A percentile compares a stretch with the other conserved stretches of the same genome.
Evolutionary conservation across 2,329 filamentous ascomycete species (phyloP).

Genomic region (Coniochaeta sp.): DNA sequence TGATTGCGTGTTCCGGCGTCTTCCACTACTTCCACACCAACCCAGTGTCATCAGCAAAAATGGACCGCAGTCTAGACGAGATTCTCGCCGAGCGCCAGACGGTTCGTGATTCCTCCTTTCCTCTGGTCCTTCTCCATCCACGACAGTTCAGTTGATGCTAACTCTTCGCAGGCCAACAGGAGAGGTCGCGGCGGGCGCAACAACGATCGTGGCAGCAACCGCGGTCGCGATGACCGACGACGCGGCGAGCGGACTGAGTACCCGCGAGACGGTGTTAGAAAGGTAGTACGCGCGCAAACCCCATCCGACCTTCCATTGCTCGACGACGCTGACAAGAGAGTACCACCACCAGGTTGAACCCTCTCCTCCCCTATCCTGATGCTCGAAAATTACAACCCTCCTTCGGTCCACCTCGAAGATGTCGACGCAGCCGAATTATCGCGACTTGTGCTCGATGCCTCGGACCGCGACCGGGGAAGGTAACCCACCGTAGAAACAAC

Average conservation of each 20-base stretch:
- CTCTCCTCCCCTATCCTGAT: slow-evolving; percentile 24
- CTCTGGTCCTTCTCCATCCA: slow-evolving; percentile 3
- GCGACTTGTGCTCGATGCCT: slow-evolving; percentile 23
- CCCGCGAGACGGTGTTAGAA: slow-evolving; percentile 82
- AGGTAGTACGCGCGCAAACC: slow-evolving; percentile 48
- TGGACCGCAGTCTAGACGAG: slow-evolving; percentile 51
- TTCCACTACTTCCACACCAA: slow-evolving; percentile 2
- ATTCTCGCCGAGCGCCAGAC: slow-evolving; percentile 42
- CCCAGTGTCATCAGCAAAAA: slow-evolving; percentile 12
- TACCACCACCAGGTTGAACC: slow-evolving; percentile 16
- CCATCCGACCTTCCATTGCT: background rate
- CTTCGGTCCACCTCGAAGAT: slow-evolving; percentile 18
- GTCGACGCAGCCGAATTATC: slow-evolving; percentile 19
- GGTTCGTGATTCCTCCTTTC: slow-evolving; percentile 13
- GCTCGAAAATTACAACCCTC: slow-evolving; percentile 16
- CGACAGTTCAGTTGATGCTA: slow-evolving; percentile 1
- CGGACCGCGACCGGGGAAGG: slow-evolving; percentile 23
- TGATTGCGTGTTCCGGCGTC: background rate
- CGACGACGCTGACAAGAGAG: background rate
- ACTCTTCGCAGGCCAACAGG: slow-evolving; percentile 12
- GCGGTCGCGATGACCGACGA: slow-evolving; percentile 24
- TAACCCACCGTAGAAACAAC: slow-evolving; percentile 29
- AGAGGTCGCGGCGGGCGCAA: slow-evolving; percentile 11
- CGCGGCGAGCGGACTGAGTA: slow-evolving; percentile 35
- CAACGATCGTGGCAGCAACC: slow-evolving; percentile 12